Conservation (phyloP, 2,329 filamentous ascomycete species). For the Ilyonectria mors-panacis region DNA sequence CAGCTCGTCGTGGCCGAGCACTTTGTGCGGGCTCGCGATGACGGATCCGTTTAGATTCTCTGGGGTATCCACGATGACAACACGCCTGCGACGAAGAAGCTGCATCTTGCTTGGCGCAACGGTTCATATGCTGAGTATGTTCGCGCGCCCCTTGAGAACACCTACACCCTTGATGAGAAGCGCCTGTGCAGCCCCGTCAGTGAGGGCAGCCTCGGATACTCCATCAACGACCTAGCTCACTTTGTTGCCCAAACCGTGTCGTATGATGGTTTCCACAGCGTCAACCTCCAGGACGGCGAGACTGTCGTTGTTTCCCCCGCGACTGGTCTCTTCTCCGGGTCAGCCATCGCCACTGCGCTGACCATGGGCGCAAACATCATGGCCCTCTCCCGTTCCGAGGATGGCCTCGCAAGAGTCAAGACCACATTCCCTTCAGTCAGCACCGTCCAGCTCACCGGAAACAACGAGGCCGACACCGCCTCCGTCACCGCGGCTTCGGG, state of each 20-base stretch:
- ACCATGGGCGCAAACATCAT: constrained; percentile 68
- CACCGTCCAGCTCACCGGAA: constrained; percentile 58
- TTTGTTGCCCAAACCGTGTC: constrained; percentile 55
- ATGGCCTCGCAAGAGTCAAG: constrained; percentile 52
- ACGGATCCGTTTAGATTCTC: constrained; percentile 49
- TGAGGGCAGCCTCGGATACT: constrained; percentile 55
- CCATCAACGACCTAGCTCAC: constrained; percentile 55
- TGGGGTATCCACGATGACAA: constrained; percentile 49
- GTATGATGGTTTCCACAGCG: constrained; percentile 61
- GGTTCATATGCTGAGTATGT: constrained; percentile 51
- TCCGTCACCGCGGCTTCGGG: constrained; percentile 48
- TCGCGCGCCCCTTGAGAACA: constrained; percentile 54
- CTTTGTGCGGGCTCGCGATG: constrained; percentile 51
- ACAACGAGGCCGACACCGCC: constrained; percentile 55
- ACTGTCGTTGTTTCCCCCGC: constrained; percentile 65
- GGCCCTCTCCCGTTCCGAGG: constrained; percentile 62
- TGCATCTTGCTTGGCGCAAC: constrained; percentile 51
- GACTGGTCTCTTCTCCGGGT: constrained; percentile 64
- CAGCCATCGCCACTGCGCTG: constrained; percentile 62
- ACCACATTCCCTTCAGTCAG: constrained; percentile 48
- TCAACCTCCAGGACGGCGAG: constrained; percentile 62
- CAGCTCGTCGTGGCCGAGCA: constrained; percentile 54
- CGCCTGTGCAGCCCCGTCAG: constrained; percentile 38
- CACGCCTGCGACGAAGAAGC: constrained; percentile 43
- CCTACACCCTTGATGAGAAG: constrained; percentile 51